A percentile compares a stretch with the other conserved stretches of the same genome.
phyloP scores from a whole-genome alignment of 257 asterid species.

The Nemophila menziesii region DNA sequence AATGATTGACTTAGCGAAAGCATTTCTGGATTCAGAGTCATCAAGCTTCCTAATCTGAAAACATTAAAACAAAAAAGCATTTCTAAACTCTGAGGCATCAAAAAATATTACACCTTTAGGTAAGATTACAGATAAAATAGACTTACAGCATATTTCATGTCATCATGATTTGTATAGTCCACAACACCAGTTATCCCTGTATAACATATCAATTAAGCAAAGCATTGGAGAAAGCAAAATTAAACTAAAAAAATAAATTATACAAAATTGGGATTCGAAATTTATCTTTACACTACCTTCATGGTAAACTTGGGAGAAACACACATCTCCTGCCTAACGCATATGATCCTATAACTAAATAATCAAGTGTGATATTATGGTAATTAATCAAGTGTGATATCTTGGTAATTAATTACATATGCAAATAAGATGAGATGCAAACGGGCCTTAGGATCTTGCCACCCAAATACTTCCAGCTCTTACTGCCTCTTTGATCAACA shows the following conservation, averaged over 20 bases:
- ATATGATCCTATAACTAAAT: conserved; percentile 68
- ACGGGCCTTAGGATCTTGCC: conserved; percentile 96
- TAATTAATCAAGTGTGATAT: not conserved
- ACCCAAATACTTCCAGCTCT: too few relatives aligned
- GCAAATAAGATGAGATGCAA: too few relatives aligned
- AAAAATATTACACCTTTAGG: too few relatives aligned
- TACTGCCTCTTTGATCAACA: too few relatives aligned
- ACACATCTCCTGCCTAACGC: conserved; percentile 99
- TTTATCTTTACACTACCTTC: conserved; percentile 80
- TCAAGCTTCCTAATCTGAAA: conserved; percentile 82
- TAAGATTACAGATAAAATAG: not conserved
- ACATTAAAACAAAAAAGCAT: not conserved
- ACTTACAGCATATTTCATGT: conserved; percentile 88
- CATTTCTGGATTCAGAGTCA: conserved; percentile 85
- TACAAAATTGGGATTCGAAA: too few relatives aligned
- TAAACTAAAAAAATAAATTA: too few relatives aligned
- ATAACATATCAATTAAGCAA: conserved; percentile 9
- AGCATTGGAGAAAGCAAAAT: too few relatives aligned
- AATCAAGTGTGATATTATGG: too few relatives aligned
- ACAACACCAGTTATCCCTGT: conserved; percentile 89
- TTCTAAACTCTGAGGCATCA: too few relatives aligned
- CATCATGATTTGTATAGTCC: conserved; percentile 75
- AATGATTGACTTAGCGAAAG: conserved; percentile 67
- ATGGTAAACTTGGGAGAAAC: conserved; percentile 92
- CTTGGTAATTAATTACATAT: too few relatives aligned